Base-by-base conservation (phyloP, 192 early-diverging fungal genomes). In the Coemansia sp. region DNA sequence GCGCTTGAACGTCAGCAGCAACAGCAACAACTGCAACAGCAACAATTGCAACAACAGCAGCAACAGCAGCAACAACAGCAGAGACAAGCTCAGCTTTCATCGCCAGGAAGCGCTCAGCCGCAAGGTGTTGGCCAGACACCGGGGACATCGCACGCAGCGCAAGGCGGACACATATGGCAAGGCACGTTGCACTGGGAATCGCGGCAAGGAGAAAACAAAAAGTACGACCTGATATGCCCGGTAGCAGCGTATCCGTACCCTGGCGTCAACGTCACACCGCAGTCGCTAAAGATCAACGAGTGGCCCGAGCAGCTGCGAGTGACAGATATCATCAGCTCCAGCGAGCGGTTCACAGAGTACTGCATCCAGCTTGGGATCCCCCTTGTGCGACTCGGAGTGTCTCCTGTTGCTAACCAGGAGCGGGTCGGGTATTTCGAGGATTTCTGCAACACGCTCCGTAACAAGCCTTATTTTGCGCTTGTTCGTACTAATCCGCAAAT, bases 241-340 rank as follows among this genome's bases (percentile, higher is more conserved):
- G 65, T 80, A 12, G 63, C 63, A 3, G 73, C 60, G 19, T 60
- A 68, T 26, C 19, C 52, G 15, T 51, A 46, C 18, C 78, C 66
- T 3, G 69, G 69, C 2, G 67, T 80, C 7, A 69, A 68, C 21
- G 69, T 68, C 56, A 61, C 66, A 2, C 43, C 55, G 41, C 73
- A 72, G 37, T 63, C 58, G 40, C 68, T 80, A 1, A 61, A 45
- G 54, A 60, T 72, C 41, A 42, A 60, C 66, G 72, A 80, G n/a
- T 80, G 78, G 78, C 78, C 78, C n/a, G 73, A 74, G 19, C 63
- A 71, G 1, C 39, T 80, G 19, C 60, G 42, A 10, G 69, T 80
- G 12, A 75, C 36, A 22, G 41, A 21, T 8, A 67, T 74, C 6
- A 56, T 70, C 21, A 19, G 39, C 4, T 69, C 69, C 36, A 63